A percentile compares a stretch with the other conserved stretches of the same genome.
These are phyloP conservation scores for Microascus cirrosus DNA, from an alignment of 2,329 filamentous ascomycete species.

Conservation along the genomic window DNA sequence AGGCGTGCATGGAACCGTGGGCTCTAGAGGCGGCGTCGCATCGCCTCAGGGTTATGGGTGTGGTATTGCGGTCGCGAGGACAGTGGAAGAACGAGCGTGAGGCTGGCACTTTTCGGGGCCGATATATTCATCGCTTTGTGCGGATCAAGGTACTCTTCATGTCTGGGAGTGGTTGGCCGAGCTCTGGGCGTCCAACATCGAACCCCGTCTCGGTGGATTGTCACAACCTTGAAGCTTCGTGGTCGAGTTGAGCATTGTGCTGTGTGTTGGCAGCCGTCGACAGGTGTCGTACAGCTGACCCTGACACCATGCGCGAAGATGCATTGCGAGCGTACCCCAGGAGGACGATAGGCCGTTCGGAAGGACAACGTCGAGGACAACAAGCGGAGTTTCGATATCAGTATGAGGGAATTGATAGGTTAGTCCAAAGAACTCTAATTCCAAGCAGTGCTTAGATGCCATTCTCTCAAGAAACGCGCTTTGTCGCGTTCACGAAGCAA, in stretches of 20 bases:
- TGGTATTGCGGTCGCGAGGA: background rate
- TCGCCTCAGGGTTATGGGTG: background rate
- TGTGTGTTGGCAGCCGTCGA: background rate
- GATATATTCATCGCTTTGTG: background rate
- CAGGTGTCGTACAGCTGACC: no score
- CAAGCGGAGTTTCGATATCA: no score
- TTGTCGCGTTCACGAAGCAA: no score
- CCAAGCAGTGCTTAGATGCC: no score
- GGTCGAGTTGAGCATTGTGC: background rate
- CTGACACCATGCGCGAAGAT: no score
- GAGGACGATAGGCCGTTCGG: no score
- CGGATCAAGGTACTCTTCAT: background rate
- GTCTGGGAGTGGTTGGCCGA: background rate
- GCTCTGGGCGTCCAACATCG: background rate
- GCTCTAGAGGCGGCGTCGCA: background rate
- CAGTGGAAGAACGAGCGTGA: background rate
- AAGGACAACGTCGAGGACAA: no score
- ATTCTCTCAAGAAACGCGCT: no score
- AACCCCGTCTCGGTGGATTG: background rate
- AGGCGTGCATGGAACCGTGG: constrained; percentile 72
- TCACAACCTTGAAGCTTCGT: background rate
- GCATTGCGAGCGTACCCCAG: no score
- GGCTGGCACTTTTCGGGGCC: background rate
- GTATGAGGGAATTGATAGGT: no score
- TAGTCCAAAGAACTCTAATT: no score